A percentile compares a stretch with the other conserved stretches of the same genome.
phyloP scores from a whole-genome alignment of 2,329 filamentous ascomycete species.

The Apiospora koreana region DNA sequence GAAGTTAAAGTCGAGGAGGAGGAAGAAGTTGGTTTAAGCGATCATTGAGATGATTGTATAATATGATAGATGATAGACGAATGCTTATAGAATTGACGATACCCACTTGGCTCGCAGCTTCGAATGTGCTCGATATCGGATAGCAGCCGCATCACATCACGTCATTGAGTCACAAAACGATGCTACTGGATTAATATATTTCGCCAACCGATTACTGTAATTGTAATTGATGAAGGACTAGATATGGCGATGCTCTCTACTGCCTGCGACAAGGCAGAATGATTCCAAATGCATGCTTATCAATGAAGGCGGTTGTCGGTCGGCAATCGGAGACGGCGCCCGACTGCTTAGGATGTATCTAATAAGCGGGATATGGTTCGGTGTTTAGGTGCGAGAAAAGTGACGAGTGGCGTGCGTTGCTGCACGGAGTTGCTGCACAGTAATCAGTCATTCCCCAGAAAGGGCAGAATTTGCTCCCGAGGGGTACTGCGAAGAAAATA shows the following conservation, averaged over 20 bases:
- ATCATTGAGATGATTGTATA: background rate
- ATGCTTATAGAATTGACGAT: background rate
- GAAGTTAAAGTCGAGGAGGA: constrained; percentile 28
- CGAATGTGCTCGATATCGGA: background rate
- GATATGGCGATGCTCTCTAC: background rate
- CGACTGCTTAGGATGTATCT: background rate
- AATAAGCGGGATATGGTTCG: background rate
- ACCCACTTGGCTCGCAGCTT: background rate
- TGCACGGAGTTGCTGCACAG: no score
- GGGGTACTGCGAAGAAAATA: background rate
- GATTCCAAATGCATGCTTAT: background rate
- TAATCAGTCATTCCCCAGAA: background rate
- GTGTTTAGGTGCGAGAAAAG: no score
- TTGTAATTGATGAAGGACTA: background rate
- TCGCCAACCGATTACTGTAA: background rate
- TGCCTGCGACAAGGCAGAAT: no score
- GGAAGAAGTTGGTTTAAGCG: background rate
- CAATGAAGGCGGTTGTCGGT: background rate
- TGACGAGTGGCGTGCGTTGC: background rate
- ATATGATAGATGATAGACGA: background rate
- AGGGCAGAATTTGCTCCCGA: background rate
- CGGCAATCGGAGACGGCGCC: background rate
- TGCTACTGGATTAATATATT: no score
- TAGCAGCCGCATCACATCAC: background rate
- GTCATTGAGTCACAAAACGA: background rate